Base-by-base conservation (phyloP, 2,329 filamentous ascomycete species). In the Sporothrix schenckii region DNA sequence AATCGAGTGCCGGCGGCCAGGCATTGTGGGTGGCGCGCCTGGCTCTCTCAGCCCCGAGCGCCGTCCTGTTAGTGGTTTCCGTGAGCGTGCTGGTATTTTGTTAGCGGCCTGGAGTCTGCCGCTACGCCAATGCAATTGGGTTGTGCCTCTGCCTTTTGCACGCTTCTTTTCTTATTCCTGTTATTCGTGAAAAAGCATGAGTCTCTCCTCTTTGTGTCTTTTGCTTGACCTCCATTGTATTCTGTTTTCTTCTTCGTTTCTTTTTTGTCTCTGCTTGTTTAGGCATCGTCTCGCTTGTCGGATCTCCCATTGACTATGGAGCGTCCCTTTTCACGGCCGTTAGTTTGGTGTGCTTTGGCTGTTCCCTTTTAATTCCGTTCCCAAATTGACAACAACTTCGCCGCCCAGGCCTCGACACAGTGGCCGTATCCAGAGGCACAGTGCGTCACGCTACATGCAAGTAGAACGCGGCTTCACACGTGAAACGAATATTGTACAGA, bases 381-480 rank as follows among this genome's bases (percentile, higher is more conserved):
- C 50, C 34, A 67, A 44, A 67, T 56, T 68, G 52, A 10, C 52
- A 67, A 34, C 65, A 67, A 44, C 44, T 56, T 47, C n/a, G 34
- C 44, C 50, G 34, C 30, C 30, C 16, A 30, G 65, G 65, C 49
- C 50, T 54, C 34, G 65, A 44, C 65, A 67, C 65, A 67, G 65
- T 67, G 50, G 50, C 65, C 65, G 63, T 11, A 19, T 21, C 7
- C 4, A 44, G 21, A 27, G 52, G 16, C 66, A 68, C 66, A 47
- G 50, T 47, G 66, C 13, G 19, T 21, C 7, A 50, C 19, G 5
- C 49, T 14, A 34, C n/a, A 19, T 7, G 54, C 6, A 39, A 11
- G 34, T 34, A 9, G 7, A 19, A 63, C 39, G 14, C n/a, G 13
- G 21, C 39, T 47, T 27, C 39, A 41, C 34, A 61, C 56, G 39